Conservation (phyloP, 129 eudicot genomes). For the Deinandra increscens region DNA sequence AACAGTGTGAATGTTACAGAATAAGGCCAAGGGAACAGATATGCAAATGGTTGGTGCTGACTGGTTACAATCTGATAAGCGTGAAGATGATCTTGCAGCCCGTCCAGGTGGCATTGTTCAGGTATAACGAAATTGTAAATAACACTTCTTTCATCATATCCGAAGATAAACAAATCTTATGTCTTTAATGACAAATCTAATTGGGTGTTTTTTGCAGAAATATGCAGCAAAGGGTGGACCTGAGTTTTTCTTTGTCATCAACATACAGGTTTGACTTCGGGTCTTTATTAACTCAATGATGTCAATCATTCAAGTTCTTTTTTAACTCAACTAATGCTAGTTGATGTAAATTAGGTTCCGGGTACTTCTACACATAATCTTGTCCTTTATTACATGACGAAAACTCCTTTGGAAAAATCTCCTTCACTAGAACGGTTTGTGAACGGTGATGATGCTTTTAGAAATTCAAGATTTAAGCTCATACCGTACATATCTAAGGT, state of each 20-base stretch:
- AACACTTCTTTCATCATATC: neutral
- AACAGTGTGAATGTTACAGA: slow-evolving; percentile 31
- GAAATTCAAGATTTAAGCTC: slow-evolving; percentile 89
- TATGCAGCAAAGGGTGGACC: slow-evolving; percentile 67
- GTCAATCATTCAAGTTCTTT: neutral
- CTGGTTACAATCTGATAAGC: slow-evolving; percentile 83
- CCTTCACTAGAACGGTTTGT: slow-evolving; percentile 71
- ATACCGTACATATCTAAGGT: slow-evolving; percentile 94
- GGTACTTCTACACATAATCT: slow-evolving; percentile 60
- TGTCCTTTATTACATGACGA: slow-evolving; percentile 78
- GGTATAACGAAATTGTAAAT: slow-evolving; percentile 32
- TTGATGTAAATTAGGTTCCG: slow-evolving; percentile 56
- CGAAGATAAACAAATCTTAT: neutral
- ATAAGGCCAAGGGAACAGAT: slow-evolving; percentile 72
- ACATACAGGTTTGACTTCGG: slow-evolving; percentile 63
- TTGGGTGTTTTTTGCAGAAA: slow-evolving; percentile 49
- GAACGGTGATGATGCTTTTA: slow-evolving; percentile 79
- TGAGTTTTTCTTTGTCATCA: slow-evolving; percentile 70
- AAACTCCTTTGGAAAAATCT: slow-evolving; percentile 58
- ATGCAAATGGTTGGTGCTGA: slow-evolving; percentile 87
- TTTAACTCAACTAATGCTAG: neutral
- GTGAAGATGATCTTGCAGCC: slow-evolving; percentile 82
- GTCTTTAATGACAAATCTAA: neutral
- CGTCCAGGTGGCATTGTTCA: slow-evolving; percentile 86
- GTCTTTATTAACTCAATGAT: neutral